Evolutionary conservation across 768 basidiomycete genomes (phyloP), one percentile per base, ranked within the genome.

Genomic region (Leccinum imitatum): DNA sequence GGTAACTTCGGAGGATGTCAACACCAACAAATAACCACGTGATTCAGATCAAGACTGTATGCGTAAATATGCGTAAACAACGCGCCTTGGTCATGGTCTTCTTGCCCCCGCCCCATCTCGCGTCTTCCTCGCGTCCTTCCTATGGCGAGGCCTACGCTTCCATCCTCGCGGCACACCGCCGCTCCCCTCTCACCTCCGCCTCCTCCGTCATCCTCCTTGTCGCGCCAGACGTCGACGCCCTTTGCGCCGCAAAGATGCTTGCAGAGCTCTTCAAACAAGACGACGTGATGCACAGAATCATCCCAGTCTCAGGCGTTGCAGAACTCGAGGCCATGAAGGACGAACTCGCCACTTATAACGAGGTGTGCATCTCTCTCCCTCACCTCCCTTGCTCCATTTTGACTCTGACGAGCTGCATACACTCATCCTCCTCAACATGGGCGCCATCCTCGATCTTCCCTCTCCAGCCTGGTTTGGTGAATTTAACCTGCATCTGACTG

Each of bases 161-260:
- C 50, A 91, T 94, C 57, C 76, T 94, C n/a, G 79, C 84, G 14
- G 73, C 84, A 0, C 89, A 91, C 63, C 80, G 91, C 37, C 84
- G 87, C 50, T 87, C 88, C 0, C 90, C 90, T 2, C 79, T 85
- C 44, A 85, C 88, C 13, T 87, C 92, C 3, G 92, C 91, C 2
- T 87, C 91, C 10, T 91, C 92, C 1, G 87, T 95, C 61, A 84
- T 91, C 64, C 82, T 96, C 53, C 85, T 95, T 58, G 93, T 92
- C 50, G 87, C 92, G 3, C 90, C 93, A 10, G 91, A 95, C 70
- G 91, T 95, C 54, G 96, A 99, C 76, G 92, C 92, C 5, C 78
- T 98, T 6, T 95, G 93, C 71, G 94, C 94, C 10, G 87, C 92
- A 5, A 84, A 87, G 50, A 96, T 98, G 85, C 83, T 98, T 50